Evolutionary conservation across 129 eudicot species (phyloP), one percentile per base, ranked within the genome.

Genomic region (Chrysanthemum lavandulifolium): DNA sequence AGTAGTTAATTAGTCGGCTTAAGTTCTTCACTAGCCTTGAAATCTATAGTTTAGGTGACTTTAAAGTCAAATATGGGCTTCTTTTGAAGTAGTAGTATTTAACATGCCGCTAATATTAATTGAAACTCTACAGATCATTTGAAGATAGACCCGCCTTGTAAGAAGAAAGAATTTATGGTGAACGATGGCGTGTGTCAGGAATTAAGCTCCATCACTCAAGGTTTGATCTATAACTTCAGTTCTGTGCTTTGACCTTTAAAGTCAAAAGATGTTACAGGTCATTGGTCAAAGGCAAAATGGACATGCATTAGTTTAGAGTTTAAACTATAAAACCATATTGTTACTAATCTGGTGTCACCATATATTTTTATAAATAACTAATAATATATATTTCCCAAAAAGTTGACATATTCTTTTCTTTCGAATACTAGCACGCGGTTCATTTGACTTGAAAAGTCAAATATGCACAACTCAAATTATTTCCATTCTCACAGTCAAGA

Each of bases 171-270:
- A 54, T 76, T 76, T 58, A 5, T 19, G 18, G 23, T 55, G 45
- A 65, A 73, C 13, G 68, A 61, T 60, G 75, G 27, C 40, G 70
- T 50, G 52, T 47, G 61, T 71, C 72, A 61, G 69, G 76, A 70
- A 48, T 53, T 63, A 76, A 56, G 67, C 51, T 49, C 36, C 65
- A 64, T 40, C 9, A 27, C 68, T 61, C 61, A 71, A 85, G 95
- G 95, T 88, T 67, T 65, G 82, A 23, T 77, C 47, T 23, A 33
- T 73, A 5, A 16, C 49, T 27, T 15, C 9, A 57, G 27, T 71
- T 75, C 12, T 8, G 6, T 69, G 31, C 56, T 71, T 60, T 69
- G 47, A 54, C 19, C 48, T 51, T 16, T 68, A 31, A 63, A 61
- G 29, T 63, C 66, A 69, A 73, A 62, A 47, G 49, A 56, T 16